These are phyloP conservation scores for Neurospora sp. DNA, from an alignment of 495 filamentous ascomycete species.

Conservation along the genomic window DNA sequence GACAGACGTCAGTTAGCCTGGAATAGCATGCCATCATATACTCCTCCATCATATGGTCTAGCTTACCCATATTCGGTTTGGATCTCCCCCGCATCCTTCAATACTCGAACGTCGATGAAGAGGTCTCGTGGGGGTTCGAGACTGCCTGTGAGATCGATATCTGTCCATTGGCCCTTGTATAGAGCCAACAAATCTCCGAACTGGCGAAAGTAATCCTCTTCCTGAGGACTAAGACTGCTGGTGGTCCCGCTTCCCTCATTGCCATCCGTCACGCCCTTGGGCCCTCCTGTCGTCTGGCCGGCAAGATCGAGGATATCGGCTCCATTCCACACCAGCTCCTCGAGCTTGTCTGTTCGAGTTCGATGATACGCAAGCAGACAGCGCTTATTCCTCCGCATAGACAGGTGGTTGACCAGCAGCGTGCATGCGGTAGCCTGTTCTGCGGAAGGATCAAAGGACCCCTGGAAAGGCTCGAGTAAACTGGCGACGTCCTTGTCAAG, in stretches of 20 bases:
- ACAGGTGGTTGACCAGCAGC: constrained; percentile 85
- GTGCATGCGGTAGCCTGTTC: constrained; percentile 80
- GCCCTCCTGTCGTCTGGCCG: constrained; percentile 26
- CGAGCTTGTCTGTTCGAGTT: constrained; percentile 79
- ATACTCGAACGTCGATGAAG: constrained; percentile 93
- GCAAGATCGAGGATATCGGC: constrained; percentile 56
- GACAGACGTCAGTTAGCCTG: background rate
- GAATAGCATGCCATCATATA: background rate
- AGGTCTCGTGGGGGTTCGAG: constrained; percentile 90
- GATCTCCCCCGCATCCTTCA: constrained; percentile 97
- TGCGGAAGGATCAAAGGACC: constrained; percentile 73
- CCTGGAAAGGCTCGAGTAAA: constrained; percentile 71
- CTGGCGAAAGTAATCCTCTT: constrained; percentile 90
- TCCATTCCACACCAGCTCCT: constrained; percentile 89
- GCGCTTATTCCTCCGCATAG: constrained; percentile 92
- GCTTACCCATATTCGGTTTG: constrained; percentile 97
- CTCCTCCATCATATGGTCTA: background rate
- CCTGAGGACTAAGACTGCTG: constrained; percentile 88
- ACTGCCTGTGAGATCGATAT: constrained; percentile 91
- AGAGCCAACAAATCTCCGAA: constrained; percentile 88
- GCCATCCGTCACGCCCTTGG: constrained; percentile 26
- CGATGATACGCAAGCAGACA: constrained; percentile 93
- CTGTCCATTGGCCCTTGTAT: constrained; percentile 98
- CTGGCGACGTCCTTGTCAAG: constrained; percentile 80
- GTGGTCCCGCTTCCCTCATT: constrained; percentile 22